Evolutionary conservation across 768 basidiomycete species (phyloP).

Genomic region (Leccinum arenicola): DNA sequence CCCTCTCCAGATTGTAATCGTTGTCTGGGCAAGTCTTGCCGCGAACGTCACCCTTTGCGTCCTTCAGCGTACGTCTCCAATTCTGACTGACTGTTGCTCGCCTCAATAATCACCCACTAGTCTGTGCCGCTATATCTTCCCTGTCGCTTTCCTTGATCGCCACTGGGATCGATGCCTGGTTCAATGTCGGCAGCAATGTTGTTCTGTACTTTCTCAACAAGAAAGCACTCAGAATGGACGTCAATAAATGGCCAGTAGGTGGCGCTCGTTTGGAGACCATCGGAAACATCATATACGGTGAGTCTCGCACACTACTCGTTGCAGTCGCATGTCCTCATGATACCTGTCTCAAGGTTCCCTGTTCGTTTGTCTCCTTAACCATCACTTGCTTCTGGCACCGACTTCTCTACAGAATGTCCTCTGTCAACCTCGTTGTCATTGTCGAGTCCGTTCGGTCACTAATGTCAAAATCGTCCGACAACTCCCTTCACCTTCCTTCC

Average conservation of each 20-base stretch:
- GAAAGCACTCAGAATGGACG: constrained; percentile 67
- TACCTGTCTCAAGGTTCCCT: constrained; percentile 40
- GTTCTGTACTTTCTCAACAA: constrained; percentile 76
- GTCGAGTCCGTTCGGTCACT: constrained; percentile 83
- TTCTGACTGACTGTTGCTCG: not conserved
- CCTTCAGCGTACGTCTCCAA: constrained; percentile 52
- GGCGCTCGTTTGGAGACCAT: constrained; percentile 87
- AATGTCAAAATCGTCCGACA: constrained; percentile 51
- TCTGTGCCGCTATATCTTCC: constrained; percentile 90
- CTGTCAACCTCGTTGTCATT: constrained; percentile 87
- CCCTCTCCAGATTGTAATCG: constrained; percentile 71
- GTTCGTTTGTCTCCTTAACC: constrained; percentile 26
- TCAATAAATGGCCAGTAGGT: constrained; percentile 88
- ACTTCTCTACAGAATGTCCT: constrained; percentile 65
- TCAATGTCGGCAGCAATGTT: constrained; percentile 80
- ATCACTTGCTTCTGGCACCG: not conserved
- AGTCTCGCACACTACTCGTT: not conserved
- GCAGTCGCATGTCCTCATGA: constrained; percentile 2
- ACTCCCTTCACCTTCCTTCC: constrained; percentile 74
- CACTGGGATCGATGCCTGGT: constrained; percentile 85
- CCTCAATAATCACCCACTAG: constrained; percentile 34
- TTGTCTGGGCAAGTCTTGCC: constrained; percentile 76
- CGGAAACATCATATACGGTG: constrained; percentile 84
- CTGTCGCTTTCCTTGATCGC: constrained; percentile 83
- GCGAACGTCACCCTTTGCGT: constrained; percentile 74